Base-by-base conservation (phyloP, 768 basidiomycete species). In the Phylloporus sp. region DNA sequence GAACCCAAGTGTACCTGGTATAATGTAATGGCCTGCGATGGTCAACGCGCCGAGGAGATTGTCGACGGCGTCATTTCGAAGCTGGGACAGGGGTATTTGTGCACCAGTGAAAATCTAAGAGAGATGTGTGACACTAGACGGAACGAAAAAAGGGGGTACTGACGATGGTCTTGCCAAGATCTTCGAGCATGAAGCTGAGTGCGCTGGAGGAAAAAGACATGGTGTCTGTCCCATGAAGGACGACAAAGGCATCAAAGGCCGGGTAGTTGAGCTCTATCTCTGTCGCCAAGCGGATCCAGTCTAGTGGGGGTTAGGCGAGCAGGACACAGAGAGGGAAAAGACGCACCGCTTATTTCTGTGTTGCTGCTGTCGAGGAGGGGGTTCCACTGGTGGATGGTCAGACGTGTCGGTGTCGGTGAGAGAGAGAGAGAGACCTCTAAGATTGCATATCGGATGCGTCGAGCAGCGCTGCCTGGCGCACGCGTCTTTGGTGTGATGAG, bases 21-120 rank as follows among this genome's bases (percentile, higher is more conserved):
- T 93, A 54, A 88, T 88, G 62, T 84, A 95, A 60, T 91, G 86
- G 2, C 95, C 94, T 15, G 94, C 93, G 46, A 95, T 86, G 15
- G 86, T 84, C 29, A 97, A 72, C 4, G 91, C 88, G 8, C 91
- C 93, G 65, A 97, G 82, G 10, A 97, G 72, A 65, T 97, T 97
- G 59, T 95, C 95, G 6, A 93, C 84, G 8, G 93, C 92, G 66
- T 97, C 94, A 59, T 95, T 97, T n/a, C 92, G 80, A 41, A 95
- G 73, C 63, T 93, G 88, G 2, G 89, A 92, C 29, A 94, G 73
- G 13, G 95, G 91, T 31, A 97, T 95, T 72, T 97, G 95, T 0
- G 94, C 92, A 12, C 94, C 95, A 1, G 91, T 95, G 27, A 95
- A 59, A 52, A 95, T 91, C 91, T 92, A 45, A 11, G 47, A n/a